Evolutionary conservation across 768 basidiomycete species (phyloP), one percentile per base, ranked within the genome.

Genomic region (Boletus pseudopeckii): DNA sequence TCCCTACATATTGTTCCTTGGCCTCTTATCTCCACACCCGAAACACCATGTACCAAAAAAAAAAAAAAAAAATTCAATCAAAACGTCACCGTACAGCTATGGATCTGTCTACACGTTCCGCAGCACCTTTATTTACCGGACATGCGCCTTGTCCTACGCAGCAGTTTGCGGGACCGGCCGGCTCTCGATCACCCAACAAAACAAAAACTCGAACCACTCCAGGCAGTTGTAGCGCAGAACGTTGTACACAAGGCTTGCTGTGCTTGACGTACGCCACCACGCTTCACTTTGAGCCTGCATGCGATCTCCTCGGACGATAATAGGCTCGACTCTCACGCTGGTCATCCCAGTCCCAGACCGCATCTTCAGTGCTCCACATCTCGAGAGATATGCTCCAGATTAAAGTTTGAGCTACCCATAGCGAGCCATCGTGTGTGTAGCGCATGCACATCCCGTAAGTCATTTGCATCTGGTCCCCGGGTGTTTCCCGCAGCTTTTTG

Each of bases 261-360:
- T 56, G 56, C 54, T 47, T 64, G 22, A 22, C 50, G n/a, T n/a
- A n/a, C n/a, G n/a, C n/a, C n/a, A n/a, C n/a, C n/a, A 57, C 62
- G 53, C 50, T 46, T 52, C 36, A 7, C 10, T 18, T 18, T 4
- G 26, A 34, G 40, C 37, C 39, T 17, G 20, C 15, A 30, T 22
- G 45, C 56, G 50, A 65, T 63, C 66, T 63, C 66, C 65, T 66
- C 65, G 65, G 65, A 55, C 33, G 28, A n/a, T n/a, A n/a, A n/a
- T n/a, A n/a, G n/a, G n/a, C n/a, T n/a, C n/a, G n/a, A 15, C 2
- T 61, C 56, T 45, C 51, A 46, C 56, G 45, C 53, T 36, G 0
- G 22, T 43, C 45, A 45, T 37, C 37, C 32, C n/a, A n/a, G n/a
- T 36, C 42, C 41, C 20, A 26, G 32, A 32, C 37, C 11, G 11